phyloP scores from a whole-genome alignment of 495 filamentous ascomycete species.

The Cladorrhinum samala region DNA sequence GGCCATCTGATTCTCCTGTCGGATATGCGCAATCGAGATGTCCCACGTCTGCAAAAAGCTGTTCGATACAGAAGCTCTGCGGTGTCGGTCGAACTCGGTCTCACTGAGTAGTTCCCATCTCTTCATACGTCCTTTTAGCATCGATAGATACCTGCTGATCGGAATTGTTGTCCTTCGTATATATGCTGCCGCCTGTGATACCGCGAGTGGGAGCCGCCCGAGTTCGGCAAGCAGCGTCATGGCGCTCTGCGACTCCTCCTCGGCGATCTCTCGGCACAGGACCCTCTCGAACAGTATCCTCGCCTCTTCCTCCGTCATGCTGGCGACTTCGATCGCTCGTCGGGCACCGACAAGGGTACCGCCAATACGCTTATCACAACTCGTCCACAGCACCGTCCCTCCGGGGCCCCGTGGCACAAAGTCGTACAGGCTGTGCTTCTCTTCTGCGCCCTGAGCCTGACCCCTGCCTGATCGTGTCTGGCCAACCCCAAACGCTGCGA shows the following conservation, averaged over 20 bases:
- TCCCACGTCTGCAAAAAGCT: conserved; percentile 22
- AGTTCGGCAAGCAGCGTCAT: conserved; percentile 18
- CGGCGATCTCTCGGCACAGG: conserved; percentile 7
- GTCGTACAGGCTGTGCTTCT: conserved; percentile 1
- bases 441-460: background rate
- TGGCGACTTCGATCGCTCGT: conserved; percentile 9
- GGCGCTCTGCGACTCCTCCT: conserved; percentile 7
- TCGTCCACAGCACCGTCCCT: conserved; percentile 29
- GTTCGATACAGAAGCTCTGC: conserved; percentile 15
- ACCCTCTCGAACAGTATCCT: conserved; percentile 7
- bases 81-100: conserved; percentile 15
- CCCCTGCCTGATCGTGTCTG: background rate
- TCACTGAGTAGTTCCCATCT: conserved; percentile 11
- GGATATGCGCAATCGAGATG: conserved; percentile 19
- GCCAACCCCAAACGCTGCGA: conserved; percentile 17
- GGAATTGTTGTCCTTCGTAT: conserved; percentile 20
- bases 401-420: conserved; percentile 12
- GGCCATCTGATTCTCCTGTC: conserved; percentile 16
- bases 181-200: conserved; percentile 26
- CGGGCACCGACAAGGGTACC: conserved; percentile 8
- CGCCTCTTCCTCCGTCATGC: conserved; percentile 16
- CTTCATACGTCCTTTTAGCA: conserved; percentile 2
- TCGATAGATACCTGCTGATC: conserved; percentile 15
- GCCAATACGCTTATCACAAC: conserved; percentile 21
- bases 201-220: conserved; percentile 23